Conservation (phyloP, 73 alveolate genomes). For the Tetrahymena borealis region DNA sequence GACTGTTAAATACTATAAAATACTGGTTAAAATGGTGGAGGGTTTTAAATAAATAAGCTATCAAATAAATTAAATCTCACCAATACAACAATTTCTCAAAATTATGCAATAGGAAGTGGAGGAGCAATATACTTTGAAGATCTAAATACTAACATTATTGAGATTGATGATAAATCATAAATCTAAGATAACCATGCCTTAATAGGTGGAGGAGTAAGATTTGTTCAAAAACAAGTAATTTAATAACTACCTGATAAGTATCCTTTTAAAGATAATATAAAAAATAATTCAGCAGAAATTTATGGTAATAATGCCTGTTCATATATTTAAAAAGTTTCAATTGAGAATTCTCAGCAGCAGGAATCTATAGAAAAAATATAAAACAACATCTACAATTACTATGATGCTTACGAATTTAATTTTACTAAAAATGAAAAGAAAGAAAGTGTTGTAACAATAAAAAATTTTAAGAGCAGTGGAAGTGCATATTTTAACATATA, state of each 20-base stretch:
- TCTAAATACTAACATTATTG: background rate
- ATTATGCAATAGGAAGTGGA: background rate
- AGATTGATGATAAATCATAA: background rate
- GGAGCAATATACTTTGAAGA: background rate
- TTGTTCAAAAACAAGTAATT: background rate
- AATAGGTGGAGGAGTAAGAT: background rate
- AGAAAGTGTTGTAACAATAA: background rate
- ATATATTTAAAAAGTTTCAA: background rate
- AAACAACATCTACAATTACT: background rate
- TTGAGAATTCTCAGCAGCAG: background rate
- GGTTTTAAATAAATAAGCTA: background rate
- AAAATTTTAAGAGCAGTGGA: background rate
- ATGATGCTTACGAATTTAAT: background rate
- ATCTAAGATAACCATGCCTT: background rate
- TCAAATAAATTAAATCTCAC: background rate
- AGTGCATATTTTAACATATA: background rate
- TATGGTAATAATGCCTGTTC: background rate
- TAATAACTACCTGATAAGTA: background rate
- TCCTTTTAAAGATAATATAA: background rate
- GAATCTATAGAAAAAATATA: background rate
- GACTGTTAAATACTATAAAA: background rate
- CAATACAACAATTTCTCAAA: background rate
- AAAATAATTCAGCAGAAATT: background rate
- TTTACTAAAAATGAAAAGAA: background rate
- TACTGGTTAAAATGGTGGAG: background rate